A percentile compares a stretch with the other conserved stretches of the same genome.
Evolutionary conservation across 495 filamentous ascomycete species (phyloP).

Genomic region (Penicillium bovifimosum): DNA sequence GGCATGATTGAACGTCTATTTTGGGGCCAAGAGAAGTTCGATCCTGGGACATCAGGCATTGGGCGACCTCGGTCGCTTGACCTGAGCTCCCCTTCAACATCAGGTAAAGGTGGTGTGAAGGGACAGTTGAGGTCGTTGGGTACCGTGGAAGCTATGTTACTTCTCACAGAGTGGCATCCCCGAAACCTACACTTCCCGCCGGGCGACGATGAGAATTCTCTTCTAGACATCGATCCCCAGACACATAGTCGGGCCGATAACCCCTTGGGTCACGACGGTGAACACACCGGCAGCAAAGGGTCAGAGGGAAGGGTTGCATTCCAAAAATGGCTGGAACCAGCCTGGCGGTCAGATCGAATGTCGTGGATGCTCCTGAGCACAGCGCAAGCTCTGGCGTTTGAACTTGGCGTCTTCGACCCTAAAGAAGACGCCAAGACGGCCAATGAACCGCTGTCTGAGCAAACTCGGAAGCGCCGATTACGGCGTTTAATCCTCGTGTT

Average conservation of each 20-base stretch:
- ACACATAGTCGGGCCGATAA: conserved; percentile 28
- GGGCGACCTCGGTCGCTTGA: conserved; percentile 58
- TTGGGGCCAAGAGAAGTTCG: conserved; percentile 93
- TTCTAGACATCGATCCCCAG: conserved; percentile 49
- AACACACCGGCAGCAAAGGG: conserved; percentile 21
- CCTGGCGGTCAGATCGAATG: conserved; percentile 95
- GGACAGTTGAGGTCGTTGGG: conserved; percentile 84
- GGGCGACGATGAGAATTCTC: conserved; percentile 65
- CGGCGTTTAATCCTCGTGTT: conserved; percentile 84
- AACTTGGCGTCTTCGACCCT: conserved; percentile 91
- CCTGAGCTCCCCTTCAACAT: conserved; percentile 47
- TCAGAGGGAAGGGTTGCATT: conserved; percentile 61
- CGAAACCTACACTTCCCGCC: conserved; percentile 92
- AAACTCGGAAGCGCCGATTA: conserved; percentile 71
- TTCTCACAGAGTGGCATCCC: conserved; percentile 96
- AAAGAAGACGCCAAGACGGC: conserved; percentile 47
- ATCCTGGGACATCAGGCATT: conserved; percentile 77
- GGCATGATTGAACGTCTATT: conserved; percentile 92
- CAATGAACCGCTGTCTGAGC: conserved; percentile 59
- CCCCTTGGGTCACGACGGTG: conserved; percentile 35
- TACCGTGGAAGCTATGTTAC: conserved; percentile 86
- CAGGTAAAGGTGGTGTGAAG: conserved; percentile 46
- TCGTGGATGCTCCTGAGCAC: conserved; percentile 97
- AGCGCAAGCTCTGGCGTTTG: conserved; percentile 81
- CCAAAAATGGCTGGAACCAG: conserved; percentile 91